These are phyloP conservation scores for Periglandula ipomoeae DNA, from an alignment of 2,329 filamentous ascomycete genomes.

Conservation along the genomic window DNA sequence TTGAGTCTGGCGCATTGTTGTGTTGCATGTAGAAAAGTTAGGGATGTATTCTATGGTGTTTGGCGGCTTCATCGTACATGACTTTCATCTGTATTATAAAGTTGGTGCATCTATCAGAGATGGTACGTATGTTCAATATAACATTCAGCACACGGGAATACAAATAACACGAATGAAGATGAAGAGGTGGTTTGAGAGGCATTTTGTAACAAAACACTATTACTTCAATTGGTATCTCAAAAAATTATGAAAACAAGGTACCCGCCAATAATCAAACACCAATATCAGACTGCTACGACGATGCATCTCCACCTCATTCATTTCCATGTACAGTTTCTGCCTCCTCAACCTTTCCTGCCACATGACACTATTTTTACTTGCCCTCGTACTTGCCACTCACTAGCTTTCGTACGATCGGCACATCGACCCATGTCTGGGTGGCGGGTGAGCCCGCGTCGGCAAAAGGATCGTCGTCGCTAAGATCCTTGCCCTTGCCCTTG, in stretches of 20 bases:
- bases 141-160: too few relatives aligned
- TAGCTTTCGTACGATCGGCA: slow-evolving; percentile 58
- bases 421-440: slow-evolving; percentile 51
- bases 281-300: background rate
- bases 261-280: slow-evolving; percentile 2
- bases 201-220: background rate
- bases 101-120: too few relatives aligned
- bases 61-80: too few relatives aligned
- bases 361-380: slow-evolving; percentile 8
- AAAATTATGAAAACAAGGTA: slow-evolving; percentile 2
- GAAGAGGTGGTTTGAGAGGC: too few relatives aligned
- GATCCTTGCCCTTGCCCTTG: slow-evolving; percentile 44
- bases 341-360: background rate
- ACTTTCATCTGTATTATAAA: too few relatives aligned
- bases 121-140: too few relatives aligned
- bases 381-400: slow-evolving; percentile 69
- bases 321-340: background rate
- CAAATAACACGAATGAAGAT: background rate
- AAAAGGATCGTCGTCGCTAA: slow-evolving; percentile 55
- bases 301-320: background rate
- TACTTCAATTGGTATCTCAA: slow-evolving; percentile 3
- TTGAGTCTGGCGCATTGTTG: background rate
- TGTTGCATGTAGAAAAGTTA: background rate
- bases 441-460: slow-evolving; percentile 37
- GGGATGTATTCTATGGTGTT: too few relatives aligned